Base-by-base conservation (phyloP, 2,329 filamentous ascomycete species). In the Aurifilum marmelostoma region DNA sequence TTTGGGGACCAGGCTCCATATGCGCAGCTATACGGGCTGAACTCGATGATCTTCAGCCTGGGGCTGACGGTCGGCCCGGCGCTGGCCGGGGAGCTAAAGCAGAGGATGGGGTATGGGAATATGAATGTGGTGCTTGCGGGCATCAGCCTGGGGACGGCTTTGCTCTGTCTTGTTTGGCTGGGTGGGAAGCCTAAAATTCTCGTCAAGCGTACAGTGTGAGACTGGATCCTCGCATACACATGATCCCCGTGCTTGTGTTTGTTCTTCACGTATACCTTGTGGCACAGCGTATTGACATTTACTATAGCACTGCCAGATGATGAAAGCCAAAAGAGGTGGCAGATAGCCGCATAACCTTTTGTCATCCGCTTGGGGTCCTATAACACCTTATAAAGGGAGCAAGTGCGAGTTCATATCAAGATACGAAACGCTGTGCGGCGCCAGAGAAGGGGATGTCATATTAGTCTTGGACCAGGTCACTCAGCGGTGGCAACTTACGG, bases 21-120 rank as follows among this genome's bases (percentile, higher is more conserved):
- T 74, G 88, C 88, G 1, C 89, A 91, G 76, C 80, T 91, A 0
- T 91, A 90, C 75, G 88, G 86, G 2, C 79, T 91, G 69, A 89
- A 87, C 73, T 87, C 84, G n/a, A 84, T 90, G 81, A 82, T 88
- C 0, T 91, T 89, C 75, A 86, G 84, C 69, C 77, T 81, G 0
- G 89, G 89, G 0, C 77, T 91, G 65, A 85, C 88, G 0, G 66
- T 89, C 7, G 89, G 89, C 0, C 89, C 89, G 0, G 75, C 89
- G 18, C 75, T 88, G 63, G 85, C 83, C 9, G 88, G 88, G 0
- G 75, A 74, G 12, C 73, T 89, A 72, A 85, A 82, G 72, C 81
- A 86, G 54, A 75, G 70, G 0, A 79, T 88, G 69, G 86, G 87
- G 0, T 89, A 87, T 74, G 86, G 85, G 0, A 85, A 87, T 71